Evolutionary conservation across 2,329 filamentous ascomycete species (phyloP).

Genomic region (Aspergillus pseudonomiae): DNA sequence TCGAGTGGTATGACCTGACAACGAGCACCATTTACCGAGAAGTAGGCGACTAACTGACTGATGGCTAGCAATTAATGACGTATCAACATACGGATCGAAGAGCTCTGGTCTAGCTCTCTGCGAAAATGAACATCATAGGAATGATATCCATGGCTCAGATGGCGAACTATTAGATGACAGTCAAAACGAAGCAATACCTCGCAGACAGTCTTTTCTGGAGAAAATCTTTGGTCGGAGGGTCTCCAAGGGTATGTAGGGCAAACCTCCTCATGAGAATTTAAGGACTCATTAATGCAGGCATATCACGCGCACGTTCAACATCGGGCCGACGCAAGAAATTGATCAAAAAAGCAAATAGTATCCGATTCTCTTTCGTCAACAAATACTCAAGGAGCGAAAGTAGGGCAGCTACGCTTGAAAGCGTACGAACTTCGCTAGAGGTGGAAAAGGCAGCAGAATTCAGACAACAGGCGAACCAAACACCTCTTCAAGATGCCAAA

Average conservation of each 20-base stretch:
- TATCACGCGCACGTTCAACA: conserved; percentile 28
- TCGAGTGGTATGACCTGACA: conserved; percentile 19
- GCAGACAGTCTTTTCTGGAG: conserved; percentile 27
- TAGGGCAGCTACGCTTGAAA: conserved; percentile 18
- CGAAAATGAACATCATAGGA: conserved; percentile 20
- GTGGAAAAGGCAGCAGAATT: conserved; percentile 4
- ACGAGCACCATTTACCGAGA: background rate
- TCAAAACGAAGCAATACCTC: conserved; percentile 16
- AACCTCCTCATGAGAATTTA: background rate
- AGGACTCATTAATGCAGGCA: conserved; percentile 20
- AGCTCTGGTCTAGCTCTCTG: conserved; percentile 19
- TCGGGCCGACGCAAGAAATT: conserved; percentile 28
- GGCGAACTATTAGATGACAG: conserved; percentile 17
- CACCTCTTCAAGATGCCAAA: conserved; percentile 21
- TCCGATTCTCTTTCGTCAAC: conserved; percentile 33
- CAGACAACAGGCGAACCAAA: conserved; percentile 11
- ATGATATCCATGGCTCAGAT: conserved; percentile 10
- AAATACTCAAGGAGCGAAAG: conserved; percentile 23
- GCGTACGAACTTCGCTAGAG: conserved; percentile 16
- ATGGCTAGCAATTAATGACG: conserved; percentile 14
- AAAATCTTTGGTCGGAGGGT: conserved; percentile 30
- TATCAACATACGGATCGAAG: conserved; percentile 14
- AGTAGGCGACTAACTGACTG: background rate
- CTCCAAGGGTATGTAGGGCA: conserved; percentile 24
- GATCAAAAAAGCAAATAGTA: conserved; percentile 31